Base-by-base conservation (phyloP, 768 basidiomycete genomes). In the Tulasnella sp. region DNA sequence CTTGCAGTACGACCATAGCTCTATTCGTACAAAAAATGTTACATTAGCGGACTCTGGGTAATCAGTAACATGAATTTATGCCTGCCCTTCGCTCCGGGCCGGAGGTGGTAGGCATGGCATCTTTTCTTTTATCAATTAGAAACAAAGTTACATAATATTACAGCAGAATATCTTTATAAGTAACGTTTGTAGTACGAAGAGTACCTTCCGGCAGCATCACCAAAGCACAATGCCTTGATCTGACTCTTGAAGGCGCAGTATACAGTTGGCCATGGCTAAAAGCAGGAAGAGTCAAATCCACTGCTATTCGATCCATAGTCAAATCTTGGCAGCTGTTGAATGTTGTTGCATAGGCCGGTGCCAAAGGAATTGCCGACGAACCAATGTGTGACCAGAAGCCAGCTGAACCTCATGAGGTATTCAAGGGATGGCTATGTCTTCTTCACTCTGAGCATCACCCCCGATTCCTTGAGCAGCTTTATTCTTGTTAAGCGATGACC, bases 321-420 rank as follows among this genome's bases (percentile, higher is more conserved):
- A 56, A 42, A 16, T 54, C 55, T 37, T 55, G 45, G 31, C 55
- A 56, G 37, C 55, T 50, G 39, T 56, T 54, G 45, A 56, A 56
- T 2, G 55, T 56, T 9, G 46, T 20, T 10, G 55, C 43, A 28
- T 56, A 56, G 9, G 55, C 55, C 19, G 41, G 39, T 19, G 15
- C 24, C 4, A 56, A 19, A 47, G 55, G 24, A 56, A 42, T 29
- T 56, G 55, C 13, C 16, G 5, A 12, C 45, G 55, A 4, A 34
- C 16, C 29, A 56, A 8, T 7, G 55, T 56, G 25, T 50, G 32
- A 29, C 48, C 13, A 10, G 49, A 37, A 16, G 13, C 24, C 25
- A 32, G 49, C 16, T 49, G 20, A 29, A 31, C 20, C 8, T 49
- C 48, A 29, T 49, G 50, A 8, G 12, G 8, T 45, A 50, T 52